These are phyloP conservation scores for Barnettozyma vustinii DNA, from an alignment of 805 yeast genomes.

Conservation along the genomic window DNA sequence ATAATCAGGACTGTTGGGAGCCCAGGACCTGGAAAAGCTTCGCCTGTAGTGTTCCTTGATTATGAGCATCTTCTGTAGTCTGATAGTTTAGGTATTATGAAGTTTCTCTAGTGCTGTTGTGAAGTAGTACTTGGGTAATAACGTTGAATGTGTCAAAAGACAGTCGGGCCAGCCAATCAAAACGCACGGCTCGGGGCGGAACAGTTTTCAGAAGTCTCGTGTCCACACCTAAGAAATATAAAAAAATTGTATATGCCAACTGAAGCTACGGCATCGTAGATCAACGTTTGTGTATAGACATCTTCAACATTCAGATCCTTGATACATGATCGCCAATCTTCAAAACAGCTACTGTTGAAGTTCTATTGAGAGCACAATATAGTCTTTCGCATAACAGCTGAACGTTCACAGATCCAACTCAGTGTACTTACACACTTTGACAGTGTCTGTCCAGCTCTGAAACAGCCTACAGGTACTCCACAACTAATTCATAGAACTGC, in stretches of 20 bases:
- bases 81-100: no score
- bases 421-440: constrained; percentile 15
- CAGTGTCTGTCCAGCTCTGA: constrained; percentile 36
- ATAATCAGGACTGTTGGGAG: background rate
- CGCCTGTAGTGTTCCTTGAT: no score
- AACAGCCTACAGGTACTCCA: constrained; percentile 26
- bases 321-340: no score
- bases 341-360: no score
- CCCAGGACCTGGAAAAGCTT: background rate
- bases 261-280: no score
- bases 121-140: no score
- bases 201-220: background rate
- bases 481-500: constrained; percentile 27
- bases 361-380: no score
- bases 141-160: background rate
- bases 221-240: background rate
- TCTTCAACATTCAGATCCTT: no score
- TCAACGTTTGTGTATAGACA: no score
- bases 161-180: background rate
- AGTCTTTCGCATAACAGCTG: no score
- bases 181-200: background rate
- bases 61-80: no score
- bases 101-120: background rate
- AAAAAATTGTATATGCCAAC: no score
- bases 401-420: constrained; percentile 6